Evolutionary conservation across 176 grass and related monocot species (phyloP), one percentile per base, ranked within the genome.

Genomic region (Carex myosuroides): DNA sequence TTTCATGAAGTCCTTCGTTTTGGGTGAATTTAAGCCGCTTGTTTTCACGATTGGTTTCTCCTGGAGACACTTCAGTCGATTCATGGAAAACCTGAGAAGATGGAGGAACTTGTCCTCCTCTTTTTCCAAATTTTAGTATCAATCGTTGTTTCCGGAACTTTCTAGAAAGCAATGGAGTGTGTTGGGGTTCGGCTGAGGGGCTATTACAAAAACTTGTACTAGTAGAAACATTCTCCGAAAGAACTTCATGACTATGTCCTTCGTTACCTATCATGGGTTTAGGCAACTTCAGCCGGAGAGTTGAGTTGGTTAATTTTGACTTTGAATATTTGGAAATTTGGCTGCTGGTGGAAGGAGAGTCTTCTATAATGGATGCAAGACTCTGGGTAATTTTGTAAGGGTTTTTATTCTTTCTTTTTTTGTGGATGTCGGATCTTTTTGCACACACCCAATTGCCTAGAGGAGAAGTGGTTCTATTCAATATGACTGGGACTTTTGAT

Each of bases 61-160:
- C 68, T 59, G 80, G 84, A 58, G 29, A 14, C 22, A 80, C 80
- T 86, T 85, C 33, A 30, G 13, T 84, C 84, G 70, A 87, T 84
- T 79, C 54, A 89, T 86, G 48, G 32, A 65, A 79, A 42, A 83
- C 14, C 76, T 64, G 81, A 85, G n/a, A 57, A 57, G 20, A 63
- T 60, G 53, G 73, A 93, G 87, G 46, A 86, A 86, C 85, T 83
- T 88, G 65, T 83, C 63, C 59, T 53, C 61, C 66, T 57, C 41
- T 79, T 65, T 81, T 93, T 17, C 86, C 77, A 79, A 73, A 89
- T 89, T 90, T 95, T 71, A 85, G 75, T 5, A 85, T 16, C 71
- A 88, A 90, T 81, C 93, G 89, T 13, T 92, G 84, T 29, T 95
- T 99, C 50, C 84, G 86, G 41, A 93, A 90, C 61, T 84, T 93